A percentile compares a stretch with the other conserved stretches of the same genome.
phyloP scores from a whole-genome alignment of 345 rosid species.

The Syzygium jambos region DNA sequence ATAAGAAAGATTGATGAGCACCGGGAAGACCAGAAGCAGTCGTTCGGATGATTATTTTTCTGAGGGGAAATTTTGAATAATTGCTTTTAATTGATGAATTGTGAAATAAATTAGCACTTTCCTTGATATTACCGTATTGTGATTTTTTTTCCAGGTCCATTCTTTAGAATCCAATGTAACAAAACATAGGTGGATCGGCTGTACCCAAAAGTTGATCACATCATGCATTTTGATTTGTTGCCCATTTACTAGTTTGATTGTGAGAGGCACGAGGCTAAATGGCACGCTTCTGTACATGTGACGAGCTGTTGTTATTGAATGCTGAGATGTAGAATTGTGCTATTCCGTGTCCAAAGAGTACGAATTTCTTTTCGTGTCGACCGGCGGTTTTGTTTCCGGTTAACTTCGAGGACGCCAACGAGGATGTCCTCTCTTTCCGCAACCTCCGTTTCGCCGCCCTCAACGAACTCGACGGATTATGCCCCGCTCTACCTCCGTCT shows the following conservation, averaged over 20 bases:
- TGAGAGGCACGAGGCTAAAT: not conserved
- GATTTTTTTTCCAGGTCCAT: not conserved
- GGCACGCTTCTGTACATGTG: not conserved
- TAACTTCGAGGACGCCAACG: no score
- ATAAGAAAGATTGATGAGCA: constrained; percentile 17
- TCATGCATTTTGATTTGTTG: not conserved
- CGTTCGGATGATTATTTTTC: not conserved
- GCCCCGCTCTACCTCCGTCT: no score
- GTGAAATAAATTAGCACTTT: not conserved
- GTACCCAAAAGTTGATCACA: not conserved
- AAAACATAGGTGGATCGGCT: not conserved
- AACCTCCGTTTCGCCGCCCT: no score
- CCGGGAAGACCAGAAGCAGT: not conserved
- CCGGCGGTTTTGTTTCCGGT: not conserved
- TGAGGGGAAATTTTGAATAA: not conserved
- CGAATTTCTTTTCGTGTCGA: not conserved
- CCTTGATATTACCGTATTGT: not conserved
- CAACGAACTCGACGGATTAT: no score
- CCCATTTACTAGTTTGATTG: not conserved
- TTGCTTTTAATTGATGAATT: not conserved
- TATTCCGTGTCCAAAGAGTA: not conserved
- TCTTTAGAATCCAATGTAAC: not conserved
- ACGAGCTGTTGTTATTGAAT: not conserved
- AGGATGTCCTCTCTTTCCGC: no score
- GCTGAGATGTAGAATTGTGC: not conserved